Base-by-base conservation (phyloP, 257 asterid species). In the Leptodermis oblonga region DNA sequence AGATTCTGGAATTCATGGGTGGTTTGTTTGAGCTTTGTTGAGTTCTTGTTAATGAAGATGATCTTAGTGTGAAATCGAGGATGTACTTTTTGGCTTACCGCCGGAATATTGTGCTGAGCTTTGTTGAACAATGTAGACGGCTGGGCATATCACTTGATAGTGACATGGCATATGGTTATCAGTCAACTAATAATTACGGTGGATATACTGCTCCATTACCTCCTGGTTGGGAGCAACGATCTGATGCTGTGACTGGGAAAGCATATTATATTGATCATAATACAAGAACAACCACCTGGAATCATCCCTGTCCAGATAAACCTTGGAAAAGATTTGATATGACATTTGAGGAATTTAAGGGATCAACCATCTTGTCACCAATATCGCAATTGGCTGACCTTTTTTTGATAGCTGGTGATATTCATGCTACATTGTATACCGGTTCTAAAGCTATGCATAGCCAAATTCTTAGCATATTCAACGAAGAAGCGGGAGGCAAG, bases 391-490 rank as follows among this genome's bases (percentile, higher is more conserved):
- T 93, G 74, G 90, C 99, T 79, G 99, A 93, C 79, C 76, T 93
- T 69, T 93, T 93, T 77, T 75, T 93, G 74, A 69, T 80, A 73
- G 97, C 99, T 65, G 99, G 99, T 70, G 99, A 93, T 80, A 89
- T 86, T 76, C 99, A 93, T 62, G 99, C 99, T 43, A 93, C 99
- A 6, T 59, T 93, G 41, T 93, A 93, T 76, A 89, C 97, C 67
- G 99, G 99, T 69, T 93, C 99, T 61, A 93, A 90, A 81, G 99
- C 99, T 60, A 93, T 93, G 99, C 99, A 93, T 77, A 93, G 99
- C 82, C 99, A 93, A 85, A 93, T 93, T 75, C 97, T 93, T 76
- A 93, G 92, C 95, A 90, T 93, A 80, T 93, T 93, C 77, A 93
- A 73, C 60, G 97, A 90, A 79, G 99, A 90, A 62, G 85, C 92